Conservation (phyloP, 352 stramenopile species). For the Phytophthora quininea region DNA sequence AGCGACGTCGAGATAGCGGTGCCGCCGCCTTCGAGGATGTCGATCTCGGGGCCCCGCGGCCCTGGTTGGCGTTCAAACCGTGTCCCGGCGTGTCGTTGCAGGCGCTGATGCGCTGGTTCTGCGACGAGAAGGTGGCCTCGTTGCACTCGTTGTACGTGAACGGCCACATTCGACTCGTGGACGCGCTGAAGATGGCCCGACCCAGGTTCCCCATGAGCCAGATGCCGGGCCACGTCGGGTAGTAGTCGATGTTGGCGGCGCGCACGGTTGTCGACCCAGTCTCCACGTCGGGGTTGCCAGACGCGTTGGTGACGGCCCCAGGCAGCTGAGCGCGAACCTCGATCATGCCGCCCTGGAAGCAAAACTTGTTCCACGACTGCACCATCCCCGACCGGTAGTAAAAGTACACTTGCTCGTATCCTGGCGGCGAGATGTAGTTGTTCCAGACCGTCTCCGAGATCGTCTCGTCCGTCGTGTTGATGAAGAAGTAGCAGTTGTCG, state of each 20-base stretch:
- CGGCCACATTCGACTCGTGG: slow-evolving; percentile 83
- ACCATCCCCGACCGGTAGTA: slow-evolving; percentile 27
- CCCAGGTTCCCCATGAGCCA: slow-evolving; percentile 25
- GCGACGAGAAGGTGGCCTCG: slow-evolving; percentile 26
- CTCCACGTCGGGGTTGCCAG: slow-evolving; percentile 18
- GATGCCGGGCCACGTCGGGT: slow-evolving; percentile 23
- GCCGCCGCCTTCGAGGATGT: slow-evolving; percentile 32
- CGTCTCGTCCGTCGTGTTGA: slow-evolving; percentile 48
- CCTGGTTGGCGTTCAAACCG: slow-evolving; percentile 65
- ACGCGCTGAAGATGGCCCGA: slow-evolving; percentile 18
- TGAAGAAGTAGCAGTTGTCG: slow-evolving; percentile 45
- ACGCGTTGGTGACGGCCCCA: slow-evolving; percentile 36
- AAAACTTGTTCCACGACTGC: slow-evolving; percentile 75
- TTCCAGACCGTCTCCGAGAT: slow-evolving; percentile 53
- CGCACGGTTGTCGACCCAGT: slow-evolving; percentile 7
- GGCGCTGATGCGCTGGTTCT: slow-evolving; percentile 52
- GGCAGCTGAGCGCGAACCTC: slow-evolving; percentile 66
- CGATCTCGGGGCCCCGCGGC: slow-evolving; percentile 43
- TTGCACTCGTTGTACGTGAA: slow-evolving; percentile 92
- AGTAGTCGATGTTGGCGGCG: slow-evolving; percentile 22
- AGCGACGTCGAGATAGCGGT: slow-evolving; percentile 76
- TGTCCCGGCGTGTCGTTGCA: slow-evolving; percentile 90
- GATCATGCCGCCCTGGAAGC: slow-evolving; percentile 68
- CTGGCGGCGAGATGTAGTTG: slow-evolving; percentile 31
- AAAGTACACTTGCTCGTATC: slow-evolving; percentile 30